Conservation (phyloP, 345 rosid genomes). For the Orychophragmus violaceus region DNA sequence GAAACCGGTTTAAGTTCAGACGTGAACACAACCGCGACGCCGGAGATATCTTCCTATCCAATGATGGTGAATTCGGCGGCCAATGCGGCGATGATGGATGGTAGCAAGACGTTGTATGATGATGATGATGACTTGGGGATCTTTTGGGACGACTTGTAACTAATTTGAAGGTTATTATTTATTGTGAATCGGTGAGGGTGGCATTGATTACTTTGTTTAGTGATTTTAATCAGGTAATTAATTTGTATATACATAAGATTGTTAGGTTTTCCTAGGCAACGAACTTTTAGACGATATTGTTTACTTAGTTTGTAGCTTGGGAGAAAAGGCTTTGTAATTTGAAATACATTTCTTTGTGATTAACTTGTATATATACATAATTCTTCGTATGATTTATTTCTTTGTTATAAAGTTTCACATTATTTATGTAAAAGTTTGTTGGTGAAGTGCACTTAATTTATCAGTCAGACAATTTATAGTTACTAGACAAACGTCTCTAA, state of each 20-base stretch:
- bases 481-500: background rate
- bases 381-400: background rate
- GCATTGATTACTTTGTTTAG: conserved; percentile 11
- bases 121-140: conserved; percentile 23
- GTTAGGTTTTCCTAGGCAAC: conserved; percentile 19
- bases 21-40: conserved; percentile 32
- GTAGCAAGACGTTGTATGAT: conserved; percentile 19
- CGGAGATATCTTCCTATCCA: conserved; percentile 45
- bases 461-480: background rate
- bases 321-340: background rate
- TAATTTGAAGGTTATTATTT: background rate
- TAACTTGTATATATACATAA: conserved; percentile 15
- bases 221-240: conserved; percentile 5
- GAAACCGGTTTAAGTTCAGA: conserved; percentile 50
- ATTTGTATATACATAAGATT: background rate
- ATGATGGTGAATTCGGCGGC: background rate
- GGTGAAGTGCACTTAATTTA: background rate
- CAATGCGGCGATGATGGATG: conserved; percentile 13
- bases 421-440: background rate
- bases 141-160: conserved; percentile 25
- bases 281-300: conserved; percentile 12
- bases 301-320: conserved; percentile 19
- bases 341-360: conserved; percentile 10
- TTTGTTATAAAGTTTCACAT: background rate
- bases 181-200: conserved; percentile 22